phyloP scores from a whole-genome alignment of 2,329 filamentous ascomycete genomes.

The Dactylella cylindrospora region DNA sequence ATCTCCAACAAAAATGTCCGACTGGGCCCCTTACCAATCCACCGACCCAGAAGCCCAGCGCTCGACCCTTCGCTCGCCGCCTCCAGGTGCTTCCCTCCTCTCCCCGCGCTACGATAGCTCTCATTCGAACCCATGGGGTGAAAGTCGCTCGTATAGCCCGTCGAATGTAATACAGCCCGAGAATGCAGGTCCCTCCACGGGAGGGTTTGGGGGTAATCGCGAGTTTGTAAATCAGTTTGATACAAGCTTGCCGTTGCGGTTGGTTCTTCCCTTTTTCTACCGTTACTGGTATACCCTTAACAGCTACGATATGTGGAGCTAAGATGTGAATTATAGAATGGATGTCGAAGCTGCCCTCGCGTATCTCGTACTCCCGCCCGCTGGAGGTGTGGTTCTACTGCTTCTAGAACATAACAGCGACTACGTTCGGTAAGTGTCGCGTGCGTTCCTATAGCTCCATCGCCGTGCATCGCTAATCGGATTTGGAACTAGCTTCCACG shows the following conservation, averaged over 20 bases:
- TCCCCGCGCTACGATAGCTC: conserved; percentile 26
- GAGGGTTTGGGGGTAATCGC: conserved; percentile 52
- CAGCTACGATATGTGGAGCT: background rate
- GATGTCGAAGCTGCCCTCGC: conserved; percentile 90
- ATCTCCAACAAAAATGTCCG: conserved; percentile 53
- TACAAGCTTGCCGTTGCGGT: conserved; percentile 78
- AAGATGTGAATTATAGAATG: conserved; percentile 54
- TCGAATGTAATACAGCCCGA: conserved; percentile 47
- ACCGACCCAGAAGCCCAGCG: conserved; percentile 81
- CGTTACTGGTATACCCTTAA: background rate
- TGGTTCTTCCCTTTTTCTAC: background rate
- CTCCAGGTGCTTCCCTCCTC: conserved; percentile 15
- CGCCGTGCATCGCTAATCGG: conserved; percentile 4
- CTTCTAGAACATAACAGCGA: conserved; percentile 92
- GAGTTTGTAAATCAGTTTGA: conserved; percentile 78
- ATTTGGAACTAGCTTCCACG: conserved; percentile 71
- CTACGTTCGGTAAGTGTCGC: conserved; percentile 74
- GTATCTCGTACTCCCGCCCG: conserved; percentile 80
- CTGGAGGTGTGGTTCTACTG: conserved; percentile 80
- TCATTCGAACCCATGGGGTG: conserved; percentile 37
- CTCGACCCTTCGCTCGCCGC: conserved; percentile 41
- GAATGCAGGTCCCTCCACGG: conserved; percentile 50
- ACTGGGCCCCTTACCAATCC: conserved; percentile 97
- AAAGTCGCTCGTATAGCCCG: conserved; percentile 50
- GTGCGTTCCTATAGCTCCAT: background rate